phyloP scores from a whole-genome alignment of 208 protist genomes.

The Crithidia bombi region DNA sequence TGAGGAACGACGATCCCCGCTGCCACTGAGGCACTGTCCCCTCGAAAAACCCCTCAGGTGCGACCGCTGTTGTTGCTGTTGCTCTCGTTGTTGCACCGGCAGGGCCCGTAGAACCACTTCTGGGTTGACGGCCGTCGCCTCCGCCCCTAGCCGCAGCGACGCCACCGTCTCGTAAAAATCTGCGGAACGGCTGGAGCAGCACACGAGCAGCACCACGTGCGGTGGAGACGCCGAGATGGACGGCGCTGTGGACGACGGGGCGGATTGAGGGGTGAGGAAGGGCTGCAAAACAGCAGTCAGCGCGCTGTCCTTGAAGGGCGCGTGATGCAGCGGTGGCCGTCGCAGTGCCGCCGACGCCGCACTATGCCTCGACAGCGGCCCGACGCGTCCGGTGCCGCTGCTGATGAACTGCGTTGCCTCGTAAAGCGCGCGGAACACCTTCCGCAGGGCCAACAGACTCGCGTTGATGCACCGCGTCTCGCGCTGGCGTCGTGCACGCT shows the following conservation, averaged over 20 bases:
- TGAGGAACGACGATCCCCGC: background rate
- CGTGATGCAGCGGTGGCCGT: constrained; percentile 40
- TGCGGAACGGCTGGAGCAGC: constrained; percentile 59
- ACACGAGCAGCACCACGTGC: constrained; percentile 46
- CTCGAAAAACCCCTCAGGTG: constrained; percentile 4
- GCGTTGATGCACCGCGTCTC: constrained; percentile 82
- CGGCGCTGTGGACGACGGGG: constrained; percentile 1
- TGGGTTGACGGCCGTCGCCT: constrained; percentile 55
- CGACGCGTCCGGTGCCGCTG: no score
- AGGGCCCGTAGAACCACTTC: constrained; percentile 37
- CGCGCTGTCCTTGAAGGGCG: constrained; percentile 74
- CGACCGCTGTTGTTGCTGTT: constrained; percentile 28
- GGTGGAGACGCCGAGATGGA: constrained; percentile 5
- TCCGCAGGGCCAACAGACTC: constrained; percentile 80
- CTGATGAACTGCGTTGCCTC: constrained; percentile 2
- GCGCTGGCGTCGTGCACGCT: constrained; percentile 31
- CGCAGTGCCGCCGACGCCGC: constrained; percentile 6
- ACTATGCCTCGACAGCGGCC: no score
- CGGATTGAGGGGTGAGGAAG: constrained; percentile 43
- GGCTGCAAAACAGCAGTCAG: constrained; percentile 73
- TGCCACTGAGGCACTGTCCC: background rate
- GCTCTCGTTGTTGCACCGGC: constrained; percentile 32
- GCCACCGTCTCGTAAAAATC: constrained; percentile 81
- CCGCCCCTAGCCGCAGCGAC: constrained; percentile 72
- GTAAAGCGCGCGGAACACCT: constrained; percentile 71